phyloP scores from a whole-genome alignment of 2,329 filamentous ascomycete genomes.

The Periconia sp. region DNA sequence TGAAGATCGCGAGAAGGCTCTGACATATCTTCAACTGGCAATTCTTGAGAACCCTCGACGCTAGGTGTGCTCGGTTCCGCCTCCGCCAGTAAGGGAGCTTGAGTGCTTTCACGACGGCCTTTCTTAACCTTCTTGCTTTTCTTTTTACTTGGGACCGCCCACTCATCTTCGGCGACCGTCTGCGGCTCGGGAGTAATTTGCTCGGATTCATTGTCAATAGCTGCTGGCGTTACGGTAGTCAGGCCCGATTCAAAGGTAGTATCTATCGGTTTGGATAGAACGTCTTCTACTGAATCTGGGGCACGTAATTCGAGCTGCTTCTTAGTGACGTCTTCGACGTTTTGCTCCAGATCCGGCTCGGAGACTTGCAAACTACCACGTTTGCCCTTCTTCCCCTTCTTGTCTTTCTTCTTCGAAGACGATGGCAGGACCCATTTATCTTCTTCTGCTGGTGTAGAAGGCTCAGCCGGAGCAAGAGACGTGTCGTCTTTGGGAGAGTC shows the following conservation, averaged over 20 bases:
- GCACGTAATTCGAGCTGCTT: no score
- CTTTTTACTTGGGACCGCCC: slow-evolving; percentile 22
- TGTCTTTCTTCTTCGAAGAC: slow-evolving; percentile 28
- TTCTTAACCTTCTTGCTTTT: slow-evolving; percentile 38
- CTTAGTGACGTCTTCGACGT: not conserved
- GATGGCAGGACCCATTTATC: slow-evolving; percentile 14
- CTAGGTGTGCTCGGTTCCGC: slow-evolving; percentile 9
- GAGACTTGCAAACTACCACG: slow-evolving; percentile 4
- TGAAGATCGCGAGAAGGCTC: not conserved
- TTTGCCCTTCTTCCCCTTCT: slow-evolving; percentile 19
- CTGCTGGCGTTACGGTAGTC: not conserved
- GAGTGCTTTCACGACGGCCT: slow-evolving; percentile 24
- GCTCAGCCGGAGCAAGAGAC: slow-evolving; percentile 1
- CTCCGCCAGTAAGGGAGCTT: slow-evolving; percentile 14
- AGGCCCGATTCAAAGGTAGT: not conserved
- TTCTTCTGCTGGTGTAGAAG: slow-evolving; percentile 10
- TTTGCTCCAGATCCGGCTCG: not conserved
- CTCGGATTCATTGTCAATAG: not conserved
- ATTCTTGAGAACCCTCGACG: slow-evolving; percentile 10
- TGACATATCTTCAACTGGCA: not conserved
- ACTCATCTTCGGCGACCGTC: slow-evolving; percentile 11
- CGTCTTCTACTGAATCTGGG: not conserved
- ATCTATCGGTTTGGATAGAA: no score
- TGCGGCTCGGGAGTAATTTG: not conserved
- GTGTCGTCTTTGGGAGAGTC: not conserved